phyloP scores from a whole-genome alignment of 768 basidiomycete genomes.

The Suillus lakei region DNA sequence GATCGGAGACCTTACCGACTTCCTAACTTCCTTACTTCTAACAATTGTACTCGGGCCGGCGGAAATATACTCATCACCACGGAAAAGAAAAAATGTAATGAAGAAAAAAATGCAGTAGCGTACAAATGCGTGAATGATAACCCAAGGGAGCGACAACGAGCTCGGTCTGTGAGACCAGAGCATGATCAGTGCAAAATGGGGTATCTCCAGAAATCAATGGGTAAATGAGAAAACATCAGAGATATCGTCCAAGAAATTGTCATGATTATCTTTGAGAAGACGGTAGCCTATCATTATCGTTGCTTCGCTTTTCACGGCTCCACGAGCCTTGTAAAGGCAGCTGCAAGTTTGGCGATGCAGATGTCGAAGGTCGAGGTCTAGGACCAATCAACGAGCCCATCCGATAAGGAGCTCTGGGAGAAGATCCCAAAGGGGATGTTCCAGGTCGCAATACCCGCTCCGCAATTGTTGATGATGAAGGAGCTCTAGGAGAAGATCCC shows the following conservation, averaged over 20 bases:
- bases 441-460: constrained; percentile 12
- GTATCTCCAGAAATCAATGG: neutral
- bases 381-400: constrained; percentile 34
- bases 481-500: neutral
- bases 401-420: constrained; percentile 11
- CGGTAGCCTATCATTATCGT: neutral
- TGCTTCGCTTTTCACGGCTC: constrained; percentile 19
- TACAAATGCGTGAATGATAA: constrained; percentile 11
- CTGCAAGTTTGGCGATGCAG: constrained; percentile 29
- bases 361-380: constrained; percentile 28
- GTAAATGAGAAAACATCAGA: neutral
- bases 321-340: constrained; percentile 38
- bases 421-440: constrained; percentile 10
- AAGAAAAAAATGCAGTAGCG: constrained; percentile 8
- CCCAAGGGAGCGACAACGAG: constrained; percentile 4
- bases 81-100: constrained; percentile 1
- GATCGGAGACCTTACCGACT: constrained; percentile 29
- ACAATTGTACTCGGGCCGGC: neutral
- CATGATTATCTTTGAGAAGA: neutral
- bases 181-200: neutral
- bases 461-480: neutral
- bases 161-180: constrained; percentile 3
- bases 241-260: constrained; percentile 27
- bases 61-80: neutral
- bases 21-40: neutral